A percentile compares a stretch with the other conserved stretches of the same genome.
Conservation (phyloP, 176 grass and related monocot species). For the Musa schizocarpa region DNA sequence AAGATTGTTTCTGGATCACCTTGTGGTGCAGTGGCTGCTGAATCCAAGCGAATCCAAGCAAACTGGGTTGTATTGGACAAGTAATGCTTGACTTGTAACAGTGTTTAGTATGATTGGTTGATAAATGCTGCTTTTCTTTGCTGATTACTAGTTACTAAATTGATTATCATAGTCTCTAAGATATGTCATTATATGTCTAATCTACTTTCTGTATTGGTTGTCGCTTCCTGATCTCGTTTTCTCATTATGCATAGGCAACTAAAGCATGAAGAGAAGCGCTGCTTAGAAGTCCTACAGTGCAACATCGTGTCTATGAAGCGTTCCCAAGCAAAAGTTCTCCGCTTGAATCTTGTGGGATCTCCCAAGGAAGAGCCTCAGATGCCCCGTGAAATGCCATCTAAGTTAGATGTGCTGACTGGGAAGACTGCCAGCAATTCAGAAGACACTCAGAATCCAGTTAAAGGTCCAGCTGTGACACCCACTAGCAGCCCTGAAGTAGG, state of each 20-base stretch:
- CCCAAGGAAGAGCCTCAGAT: conserved; percentile 43
- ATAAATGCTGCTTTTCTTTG: too few species aligned
- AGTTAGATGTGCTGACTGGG: conserved; percentile 24
- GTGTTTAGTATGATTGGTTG: too few species aligned
- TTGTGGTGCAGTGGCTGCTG: conserved; percentile 66
- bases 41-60: conserved; percentile 74
- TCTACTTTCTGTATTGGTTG: too few species aligned
- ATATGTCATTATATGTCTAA: too few species aligned
- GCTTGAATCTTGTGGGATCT: conserved; percentile 82
- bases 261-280: conserved; percentile 85
- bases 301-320: conserved; percentile 96
- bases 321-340: conserved; percentile 84
- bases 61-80: conserved; percentile 95
- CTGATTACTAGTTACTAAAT: too few species aligned
- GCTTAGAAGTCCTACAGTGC: conserved; percentile 82
- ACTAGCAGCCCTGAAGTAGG: conserved; percentile 67
- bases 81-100: conserved; percentile 28
- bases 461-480: conserved; percentile 66
- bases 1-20: conserved; percentile 81
- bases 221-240: too few species aligned
- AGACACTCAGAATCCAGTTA: conserved; percentile 41
- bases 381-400: conserved; percentile 10
- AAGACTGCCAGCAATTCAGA: conserved; percentile 35
- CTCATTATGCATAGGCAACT: conserved; percentile 44
- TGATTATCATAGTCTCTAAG: too few species aligned